Conservation (phyloP, 371 early-diverging fungal genomes). For the Zopfochytrium polystomum region DNA sequence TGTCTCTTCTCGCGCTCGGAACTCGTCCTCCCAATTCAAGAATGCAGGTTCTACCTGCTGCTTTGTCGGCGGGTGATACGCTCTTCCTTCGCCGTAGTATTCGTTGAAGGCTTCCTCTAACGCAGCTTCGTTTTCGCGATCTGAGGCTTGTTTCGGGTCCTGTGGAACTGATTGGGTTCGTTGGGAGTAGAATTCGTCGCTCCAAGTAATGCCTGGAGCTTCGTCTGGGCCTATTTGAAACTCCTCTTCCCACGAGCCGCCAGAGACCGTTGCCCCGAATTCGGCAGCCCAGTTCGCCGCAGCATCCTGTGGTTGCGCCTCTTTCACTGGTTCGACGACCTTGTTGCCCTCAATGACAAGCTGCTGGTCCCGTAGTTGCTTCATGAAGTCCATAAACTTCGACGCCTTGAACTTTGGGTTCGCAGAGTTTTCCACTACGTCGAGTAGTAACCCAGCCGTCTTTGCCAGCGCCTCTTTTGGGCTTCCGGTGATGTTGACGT, state of each 20-base stretch:
- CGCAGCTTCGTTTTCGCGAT: conserved; percentile 5
- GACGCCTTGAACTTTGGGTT: conserved; percentile 92
- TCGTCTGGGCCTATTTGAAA: conserved; percentile 31
- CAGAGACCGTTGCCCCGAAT: conserved; percentile 36
- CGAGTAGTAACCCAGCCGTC: conserved; percentile 80
- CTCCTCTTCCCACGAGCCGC: conserved; percentile 56
- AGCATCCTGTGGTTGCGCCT: conserved; percentile 6
- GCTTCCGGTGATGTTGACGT: conserved; percentile 23
- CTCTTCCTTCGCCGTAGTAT: background rate
- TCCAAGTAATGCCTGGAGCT: conserved; percentile 13
- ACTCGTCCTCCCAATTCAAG: conserved; percentile 7
- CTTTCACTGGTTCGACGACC: conserved; percentile 57
- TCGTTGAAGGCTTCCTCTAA: conserved; percentile 21
- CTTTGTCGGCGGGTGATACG: background rate
- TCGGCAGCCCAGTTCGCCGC: conserved; percentile 47
- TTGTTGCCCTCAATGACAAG: conserved; percentile 81
- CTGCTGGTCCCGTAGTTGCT: conserved; percentile 82
- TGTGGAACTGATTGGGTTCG: background rate
- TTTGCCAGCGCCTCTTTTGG: conserved; percentile 65
- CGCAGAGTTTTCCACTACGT: conserved; percentile 64
- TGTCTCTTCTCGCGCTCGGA: conserved; percentile 25
- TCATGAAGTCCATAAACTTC: conserved; percentile 86
- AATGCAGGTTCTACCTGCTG: background rate
- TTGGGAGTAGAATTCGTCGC: conserved; percentile 18
- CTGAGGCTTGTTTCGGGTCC: background rate